Percentiles rank a stretch among this genome's conserved stretches.
These are phyloP conservation scores for Solanum tarapatanum DNA, from an alignment of 257 asterid species.

Conservation along the genomic window DNA sequence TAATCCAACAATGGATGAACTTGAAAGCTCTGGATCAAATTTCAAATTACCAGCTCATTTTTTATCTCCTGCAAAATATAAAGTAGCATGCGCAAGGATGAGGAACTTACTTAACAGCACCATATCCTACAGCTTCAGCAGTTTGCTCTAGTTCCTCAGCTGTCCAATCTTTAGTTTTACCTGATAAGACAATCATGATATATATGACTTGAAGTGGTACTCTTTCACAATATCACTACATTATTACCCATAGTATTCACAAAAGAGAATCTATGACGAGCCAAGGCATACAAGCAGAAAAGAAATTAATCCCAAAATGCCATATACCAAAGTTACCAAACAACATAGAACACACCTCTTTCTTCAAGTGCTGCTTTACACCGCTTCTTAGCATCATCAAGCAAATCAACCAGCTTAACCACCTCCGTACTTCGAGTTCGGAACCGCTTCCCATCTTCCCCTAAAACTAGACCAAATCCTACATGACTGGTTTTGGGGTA, in stretches of 20 bases:
- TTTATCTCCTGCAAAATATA: background rate
- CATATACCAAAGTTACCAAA: background rate
- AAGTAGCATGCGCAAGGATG: background rate
- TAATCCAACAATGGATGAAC: background rate
- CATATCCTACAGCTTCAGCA: conserved; percentile 97
- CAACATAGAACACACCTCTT: conserved; percentile 41
- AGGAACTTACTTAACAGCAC: conserved; percentile 77
- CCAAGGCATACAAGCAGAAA: background rate
- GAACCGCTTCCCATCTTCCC: conserved; percentile 87
- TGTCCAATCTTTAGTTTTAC: conserved; percentile 69
- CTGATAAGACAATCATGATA: conserved; percentile 26
- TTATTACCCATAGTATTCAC: background rate
- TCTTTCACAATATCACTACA: background rate
- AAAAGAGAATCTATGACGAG: background rate
- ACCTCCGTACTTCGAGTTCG: conserved; percentile 90
- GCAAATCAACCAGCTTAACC: conserved; percentile 77
- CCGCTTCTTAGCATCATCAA: conserved; percentile 80
- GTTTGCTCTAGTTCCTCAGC: conserved; percentile 80
- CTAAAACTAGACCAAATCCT: conserved; percentile 88
- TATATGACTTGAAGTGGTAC: background rate
- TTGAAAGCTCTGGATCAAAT: background rate
- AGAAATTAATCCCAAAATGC: background rate
- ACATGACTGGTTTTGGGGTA: conserved; percentile 82
- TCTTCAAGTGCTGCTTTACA: conserved; percentile 62
- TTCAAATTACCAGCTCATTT: background rate